Conservation (phyloP, 768 basidiomycete genomes). For the Leccinum uliginosum region DNA sequence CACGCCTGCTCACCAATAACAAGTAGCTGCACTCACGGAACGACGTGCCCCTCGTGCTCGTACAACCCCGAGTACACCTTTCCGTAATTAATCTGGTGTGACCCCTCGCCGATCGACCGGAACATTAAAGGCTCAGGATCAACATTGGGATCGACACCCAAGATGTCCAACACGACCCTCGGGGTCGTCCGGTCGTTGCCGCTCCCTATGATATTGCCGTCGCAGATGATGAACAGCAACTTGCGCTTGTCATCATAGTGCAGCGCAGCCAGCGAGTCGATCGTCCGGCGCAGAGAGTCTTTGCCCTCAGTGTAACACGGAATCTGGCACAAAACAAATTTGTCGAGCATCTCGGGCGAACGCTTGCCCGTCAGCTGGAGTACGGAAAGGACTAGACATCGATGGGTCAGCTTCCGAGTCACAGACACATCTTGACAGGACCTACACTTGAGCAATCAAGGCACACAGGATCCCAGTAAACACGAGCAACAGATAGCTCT, state of each 20-base stretch:
- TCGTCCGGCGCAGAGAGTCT: slow-evolving; percentile 84
- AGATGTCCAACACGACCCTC: slow-evolving; percentile 85
- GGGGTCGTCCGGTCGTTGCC: slow-evolving; percentile 93
- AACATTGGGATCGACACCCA: slow-evolving; percentile 84
- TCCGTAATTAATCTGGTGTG: slow-evolving; percentile 86
- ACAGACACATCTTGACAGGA: slow-evolving; percentile 6
- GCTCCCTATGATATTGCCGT: slow-evolving; percentile 93
- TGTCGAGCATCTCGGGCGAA: slow-evolving; percentile 84
- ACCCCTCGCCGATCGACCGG: slow-evolving; percentile 88
- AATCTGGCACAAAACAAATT: slow-evolving; percentile 89
- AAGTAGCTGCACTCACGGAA: slow-evolving; percentile 58
- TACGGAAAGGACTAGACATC: slow-evolving; percentile 73
- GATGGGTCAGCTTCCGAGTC: slow-evolving; percentile 5
- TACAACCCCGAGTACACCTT: slow-evolving; percentile 95
- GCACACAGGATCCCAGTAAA: slow-evolving; percentile 72
- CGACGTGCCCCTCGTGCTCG: slow-evolving; percentile 92
- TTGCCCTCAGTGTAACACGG: slow-evolving; percentile 97
- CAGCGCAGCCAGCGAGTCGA: slow-evolving; percentile 86
- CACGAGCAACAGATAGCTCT: slow-evolving; percentile 78
- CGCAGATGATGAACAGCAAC: slow-evolving; percentile 88
- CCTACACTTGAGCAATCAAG: slow-evolving; percentile 85
- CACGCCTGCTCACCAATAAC: not conserved
- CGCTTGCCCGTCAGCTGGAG: slow-evolving; percentile 82
- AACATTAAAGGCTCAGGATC: slow-evolving; percentile 91
- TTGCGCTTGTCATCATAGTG: slow-evolving; percentile 97